Evolutionary conservation across 2,329 filamentous ascomycete genomes (phyloP).

Genomic region (Neopestalotiopsis sp.): DNA sequence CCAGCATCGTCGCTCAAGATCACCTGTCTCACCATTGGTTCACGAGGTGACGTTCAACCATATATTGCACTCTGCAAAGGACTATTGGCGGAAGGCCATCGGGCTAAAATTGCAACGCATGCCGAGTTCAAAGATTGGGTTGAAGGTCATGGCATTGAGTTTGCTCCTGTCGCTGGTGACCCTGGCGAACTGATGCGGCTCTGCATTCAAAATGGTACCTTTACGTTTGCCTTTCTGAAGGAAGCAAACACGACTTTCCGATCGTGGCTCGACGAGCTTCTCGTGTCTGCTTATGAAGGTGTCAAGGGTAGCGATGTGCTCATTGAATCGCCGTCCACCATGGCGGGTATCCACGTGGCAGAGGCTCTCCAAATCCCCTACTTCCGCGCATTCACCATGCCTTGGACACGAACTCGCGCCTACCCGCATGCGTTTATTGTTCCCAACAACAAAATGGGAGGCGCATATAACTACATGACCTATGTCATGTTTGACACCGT

Average conservation of each 20-base stretch:
- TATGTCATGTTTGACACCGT: constrained; percentile 97
- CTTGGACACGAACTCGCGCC: constrained; percentile 93
- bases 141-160: constrained; percentile 91
- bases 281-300: constrained; percentile 79
- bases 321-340: constrained; percentile 94
- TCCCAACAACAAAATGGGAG: constrained; percentile 91
- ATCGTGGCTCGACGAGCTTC: constrained; percentile 90
- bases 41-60: constrained; percentile 93
- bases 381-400: constrained; percentile 98
- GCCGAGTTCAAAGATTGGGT: constrained; percentile 89
- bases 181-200: constrained; percentile 94
- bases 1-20: constrained; percentile 79
- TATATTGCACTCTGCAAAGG: constrained; percentile 97
- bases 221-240: constrained; percentile 87
- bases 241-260: constrained; percentile 89
- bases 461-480: constrained; percentile 91
- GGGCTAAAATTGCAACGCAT: constrained; percentile 87
- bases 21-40: constrained; percentile 95
- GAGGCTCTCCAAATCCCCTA: constrained; percentile 93
- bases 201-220: constrained; percentile 97
- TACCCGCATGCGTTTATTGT: constrained; percentile 98
- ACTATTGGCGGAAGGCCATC: constrained; percentile 85
- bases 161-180: constrained; percentile 85
- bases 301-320: constrained; percentile 88
- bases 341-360: constrained; percentile 97